Conservation (phyloP, 2,329 filamentous ascomycete genomes). For the Elsinoe australis region DNA sequence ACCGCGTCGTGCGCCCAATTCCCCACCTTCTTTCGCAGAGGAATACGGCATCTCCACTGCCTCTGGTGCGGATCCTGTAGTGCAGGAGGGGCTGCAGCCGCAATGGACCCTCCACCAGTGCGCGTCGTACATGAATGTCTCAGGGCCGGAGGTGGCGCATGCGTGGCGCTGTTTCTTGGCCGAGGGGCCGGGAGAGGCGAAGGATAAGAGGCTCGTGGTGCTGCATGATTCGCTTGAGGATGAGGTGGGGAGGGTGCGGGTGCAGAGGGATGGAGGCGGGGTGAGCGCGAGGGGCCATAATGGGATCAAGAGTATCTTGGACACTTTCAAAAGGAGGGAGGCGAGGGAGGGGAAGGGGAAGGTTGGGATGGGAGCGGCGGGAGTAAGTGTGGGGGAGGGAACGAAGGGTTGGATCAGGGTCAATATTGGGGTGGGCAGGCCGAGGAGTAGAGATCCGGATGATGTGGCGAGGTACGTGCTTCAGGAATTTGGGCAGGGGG, state of each 20-base stretch:
- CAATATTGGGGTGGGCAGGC: conserved; percentile 81
- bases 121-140: conserved; percentile 74
- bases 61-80: no score
- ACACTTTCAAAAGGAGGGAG: conserved; percentile 51
- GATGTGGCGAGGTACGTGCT: conserved; percentile 74
- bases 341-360: conserved; percentile 57
- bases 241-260: conserved; percentile 68
- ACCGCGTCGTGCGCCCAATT: conserved; percentile 25
- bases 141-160: conserved; percentile 60
- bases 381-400: conserved; percentile 38
- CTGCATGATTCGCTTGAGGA: conserved; percentile 88
- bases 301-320: conserved; percentile 56
- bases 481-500: conserved; percentile 51
- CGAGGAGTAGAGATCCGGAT: conserved; percentile 56
- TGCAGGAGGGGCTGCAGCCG: no score
- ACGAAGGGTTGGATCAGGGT: conserved; percentile 69
- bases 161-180: conserved; percentile 53
- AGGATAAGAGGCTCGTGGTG: conserved; percentile 55
- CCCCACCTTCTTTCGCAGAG: conserved; percentile 27
- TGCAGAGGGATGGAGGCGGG: conserved; percentile 54
- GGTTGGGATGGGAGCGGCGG: conserved; percentile 45
- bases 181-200: conserved; percentile 20
- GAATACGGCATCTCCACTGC: no score
- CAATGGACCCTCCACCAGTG: conserved; percentile 64
- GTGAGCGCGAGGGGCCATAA: conserved; percentile 41